Evolutionary conservation across 768 basidiomycete genomes (phyloP), one percentile per base, ranked within the genome.

Genomic region (Tulasnella calospora): DNA sequence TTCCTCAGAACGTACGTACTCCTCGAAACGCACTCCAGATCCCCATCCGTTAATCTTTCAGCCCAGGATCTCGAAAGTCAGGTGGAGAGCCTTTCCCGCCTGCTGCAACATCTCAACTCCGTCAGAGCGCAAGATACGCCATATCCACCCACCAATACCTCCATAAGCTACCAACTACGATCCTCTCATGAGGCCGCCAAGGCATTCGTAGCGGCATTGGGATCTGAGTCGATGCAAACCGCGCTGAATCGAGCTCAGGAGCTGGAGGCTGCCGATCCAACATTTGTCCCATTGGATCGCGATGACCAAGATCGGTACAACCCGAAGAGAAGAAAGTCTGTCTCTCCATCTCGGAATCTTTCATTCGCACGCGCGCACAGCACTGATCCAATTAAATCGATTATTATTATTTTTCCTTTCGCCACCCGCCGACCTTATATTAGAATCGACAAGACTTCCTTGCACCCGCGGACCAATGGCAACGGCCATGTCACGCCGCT

Each of bases 251-350:
- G 36, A 9, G 71, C 71, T 27, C 38, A 40, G 13, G 71, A 72
- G 71, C 71, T 72, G n/a, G 71, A 72, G 15, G 44, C 36, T 27
- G 36, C 71, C 44, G 71, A 72, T 23, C 27, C 71, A 21, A 46
- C 44, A 13, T 40, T 72, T 36, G 71, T 72, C n/a, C 71, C 71
- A 9, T 38, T 72, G 13, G 44, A 40, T 40, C 71, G 71, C 27
- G 71, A 72, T 27, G 71, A 72, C 9, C 38, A 72, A 36, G 71
- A 72, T 40, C 71, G 71, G 71, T 72, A 72, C 23, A 72, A 72
- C 71, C 71, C 71, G n/a, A 72, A 72, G 27, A 38, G 71, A 72
- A 40, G 71, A 72, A 40, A 46, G 71, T 72, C 36, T 40, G 71
- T 46, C 61, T 67, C 61, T 27, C 61, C 61, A 27, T 67, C 61